Base-by-base conservation (phyloP, 768 basidiomycete species). In the Leccinum uliginosum region DNA sequence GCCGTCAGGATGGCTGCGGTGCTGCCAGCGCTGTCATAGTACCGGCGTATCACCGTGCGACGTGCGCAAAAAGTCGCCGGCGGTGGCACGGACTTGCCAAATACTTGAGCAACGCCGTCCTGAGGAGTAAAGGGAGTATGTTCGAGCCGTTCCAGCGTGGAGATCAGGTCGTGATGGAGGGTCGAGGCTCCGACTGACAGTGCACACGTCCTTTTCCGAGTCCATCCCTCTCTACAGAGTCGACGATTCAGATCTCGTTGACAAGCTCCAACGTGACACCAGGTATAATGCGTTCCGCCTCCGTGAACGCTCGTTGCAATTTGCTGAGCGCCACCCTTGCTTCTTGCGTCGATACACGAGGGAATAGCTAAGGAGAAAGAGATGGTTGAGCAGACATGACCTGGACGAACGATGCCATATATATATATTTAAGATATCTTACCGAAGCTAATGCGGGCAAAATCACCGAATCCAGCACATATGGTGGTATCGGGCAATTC, bases 401-500 rank as follows among this genome's bases (percentile, higher is more conserved):
- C 23, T 23, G 26, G n/a, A 43, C 38, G 56, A 29, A 23, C 15
- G 44, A 54, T 53, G 26, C 38, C 53, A 32, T 50, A n/a, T 12
- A 53, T 50, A 34, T 35, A 12, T 30, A 30, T 30, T 19, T 21
- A 1, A 4, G 76, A 15, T 9, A 9, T 38, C 88, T 72, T 63
- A 98, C 96, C 59, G 92, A 95, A 45, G 94, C 91, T 64, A 98
- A 87, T n/a, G 94, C 94, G 23, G 97, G 97, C 27, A 98, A 75
- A 51, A 98, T 87, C 29, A 99, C 96, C 3, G 93, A 93, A 66
- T 97, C 94, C 35, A 98, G 78, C 86, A 98, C n/a, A n/a, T n/a
- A n/a, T n/a, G n/a, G n/a, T n/a, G n/a, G n/a, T n/a, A n/a, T n/a
- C n/a, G n/a, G n/a, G n/a, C n/a, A n/a, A n/a, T n/a, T n/a, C n/a